These are phyloP conservation scores for Wallemia mellicola DNA, from an alignment of 1,284 basidiomycete genomes.

Conservation along the genomic window DNA sequence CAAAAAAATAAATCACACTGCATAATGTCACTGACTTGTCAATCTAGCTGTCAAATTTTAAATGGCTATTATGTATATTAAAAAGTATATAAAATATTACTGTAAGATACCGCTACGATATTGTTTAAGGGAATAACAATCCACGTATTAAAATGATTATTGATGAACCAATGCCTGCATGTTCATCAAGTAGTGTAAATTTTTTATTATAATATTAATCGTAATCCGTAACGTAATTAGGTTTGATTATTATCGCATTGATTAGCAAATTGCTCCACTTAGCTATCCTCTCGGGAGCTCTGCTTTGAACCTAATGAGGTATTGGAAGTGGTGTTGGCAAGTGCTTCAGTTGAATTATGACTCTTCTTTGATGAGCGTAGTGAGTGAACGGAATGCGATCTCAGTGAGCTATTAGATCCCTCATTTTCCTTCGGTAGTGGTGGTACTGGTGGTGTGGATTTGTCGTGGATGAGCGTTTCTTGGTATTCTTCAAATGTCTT, in stretches of 20 bases:
- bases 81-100: background rate
- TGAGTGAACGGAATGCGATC: background rate
- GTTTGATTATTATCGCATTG: background rate
- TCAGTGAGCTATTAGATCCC: background rate
- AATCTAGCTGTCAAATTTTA: no score
- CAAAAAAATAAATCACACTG: no score
- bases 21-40: no score
- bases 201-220: background rate
- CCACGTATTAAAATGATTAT: background rate
- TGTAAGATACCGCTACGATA: no score
- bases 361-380: background rate
- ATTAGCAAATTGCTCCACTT: no score
- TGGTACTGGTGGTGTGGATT: background rate
- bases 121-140: no score
- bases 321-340: background rate
- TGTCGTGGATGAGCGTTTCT: conserved; percentile 9
- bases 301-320: background rate
- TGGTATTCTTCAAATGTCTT: conserved; percentile 42
- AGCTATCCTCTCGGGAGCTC: background rate
- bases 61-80: no score
- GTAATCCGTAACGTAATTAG: background rate
- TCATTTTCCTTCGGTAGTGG: background rate
- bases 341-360: background rate
- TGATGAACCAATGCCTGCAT: background rate
- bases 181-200: background rate